These are phyloP conservation scores for Liriodendron chinense DNA, from an alignment of 164 flowering plant genomes.

Conservation along the genomic window DNA sequence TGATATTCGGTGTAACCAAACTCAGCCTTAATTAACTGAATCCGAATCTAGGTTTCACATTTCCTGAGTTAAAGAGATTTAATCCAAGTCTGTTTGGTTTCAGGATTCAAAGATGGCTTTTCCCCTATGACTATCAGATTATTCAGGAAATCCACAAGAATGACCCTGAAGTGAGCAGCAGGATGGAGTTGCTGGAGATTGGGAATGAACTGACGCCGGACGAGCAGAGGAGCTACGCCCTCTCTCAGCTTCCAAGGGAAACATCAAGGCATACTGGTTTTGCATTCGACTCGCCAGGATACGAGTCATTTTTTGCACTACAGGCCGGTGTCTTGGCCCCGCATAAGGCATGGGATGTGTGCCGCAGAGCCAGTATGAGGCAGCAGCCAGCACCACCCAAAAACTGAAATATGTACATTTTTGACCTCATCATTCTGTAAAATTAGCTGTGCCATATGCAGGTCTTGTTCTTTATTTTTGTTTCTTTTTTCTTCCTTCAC, in stretches of 20 bases:
- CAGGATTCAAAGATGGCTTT: slow-evolving; percentile 92
- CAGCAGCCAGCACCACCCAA: slow-evolving; percentile 38
- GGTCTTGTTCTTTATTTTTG: neutral
- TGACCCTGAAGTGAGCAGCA: slow-evolving; percentile 51
- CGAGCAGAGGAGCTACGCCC: slow-evolving; percentile 75
- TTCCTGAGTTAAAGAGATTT: neutral
- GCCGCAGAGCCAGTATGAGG: slow-evolving; percentile 85
- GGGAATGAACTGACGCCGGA: slow-evolving; percentile 55
- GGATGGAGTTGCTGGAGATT: slow-evolving; percentile 46
- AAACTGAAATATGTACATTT: slow-evolving; percentile 9
- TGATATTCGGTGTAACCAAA: no score
- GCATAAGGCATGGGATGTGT: slow-evolving; percentile 98
- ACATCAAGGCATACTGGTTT: slow-evolving; percentile 90
- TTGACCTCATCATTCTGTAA: neutral
- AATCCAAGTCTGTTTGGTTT: slow-evolving; percentile 7
- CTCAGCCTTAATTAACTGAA: no score
- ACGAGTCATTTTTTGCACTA: slow-evolving; percentile 92
- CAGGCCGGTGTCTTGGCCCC: slow-evolving; percentile 78
- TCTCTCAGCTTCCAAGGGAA: slow-evolving; percentile 74
- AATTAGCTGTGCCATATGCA: slow-evolving; percentile 8
- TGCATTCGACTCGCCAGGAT: slow-evolving; percentile 96
- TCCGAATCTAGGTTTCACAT: neutral
- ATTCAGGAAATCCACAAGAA: slow-evolving; percentile 79
- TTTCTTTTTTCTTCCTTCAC: neutral
- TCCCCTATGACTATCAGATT: slow-evolving; percentile 88